phyloP scores from a whole-genome alignment of 2,329 filamentous ascomycete genomes.

The Coniochaeta pulveracea region DNA sequence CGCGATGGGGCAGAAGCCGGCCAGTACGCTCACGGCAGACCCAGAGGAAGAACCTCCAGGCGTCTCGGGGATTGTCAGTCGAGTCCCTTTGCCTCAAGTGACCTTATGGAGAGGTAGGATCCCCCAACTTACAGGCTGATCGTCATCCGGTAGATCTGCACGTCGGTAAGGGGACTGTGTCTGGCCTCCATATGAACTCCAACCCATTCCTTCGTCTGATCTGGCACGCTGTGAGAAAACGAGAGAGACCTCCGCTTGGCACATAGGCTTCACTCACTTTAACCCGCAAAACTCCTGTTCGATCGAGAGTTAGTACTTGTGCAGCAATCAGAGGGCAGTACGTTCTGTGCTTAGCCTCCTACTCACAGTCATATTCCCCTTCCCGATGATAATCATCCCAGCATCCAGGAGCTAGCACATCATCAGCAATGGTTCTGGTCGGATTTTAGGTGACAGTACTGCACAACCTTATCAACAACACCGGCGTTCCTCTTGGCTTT shows the following conservation, averaged over 20 bases:
- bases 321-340: neutral
- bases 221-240: slow-evolving; percentile 8
- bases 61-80: neutral
- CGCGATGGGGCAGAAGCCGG: slow-evolving; percentile 25
- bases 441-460: neutral
- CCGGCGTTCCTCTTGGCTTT: slow-evolving; percentile 22
- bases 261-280: slow-evolving; percentile 14
- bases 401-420: slow-evolving; percentile 16
- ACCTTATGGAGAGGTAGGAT: too few species aligned
- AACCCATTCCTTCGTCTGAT: slow-evolving; percentile 22
- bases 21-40: slow-evolving; percentile 23
- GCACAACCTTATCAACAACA: slow-evolving; percentile 17
- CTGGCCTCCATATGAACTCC: slow-evolving; percentile 21
- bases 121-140: slow-evolving; percentile 8
- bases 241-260: neutral
- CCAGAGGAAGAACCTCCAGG: slow-evolving; percentile 12
- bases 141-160: slow-evolving; percentile 4
- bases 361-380: slow-evolving; percentile 23
- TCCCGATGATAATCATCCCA: slow-evolving; percentile 29
- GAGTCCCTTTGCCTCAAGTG: slow-evolving; percentile 9
- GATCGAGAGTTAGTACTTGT: neutral
- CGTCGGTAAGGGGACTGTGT: slow-evolving; percentile 11
- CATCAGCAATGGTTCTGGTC: neutral
- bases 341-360: neutral
- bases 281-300: slow-evolving; percentile 6